These are phyloP conservation scores for Epichloe hybrida DNA, from an alignment of 2,329 filamentous ascomycete species.

Conservation along the genomic window DNA sequence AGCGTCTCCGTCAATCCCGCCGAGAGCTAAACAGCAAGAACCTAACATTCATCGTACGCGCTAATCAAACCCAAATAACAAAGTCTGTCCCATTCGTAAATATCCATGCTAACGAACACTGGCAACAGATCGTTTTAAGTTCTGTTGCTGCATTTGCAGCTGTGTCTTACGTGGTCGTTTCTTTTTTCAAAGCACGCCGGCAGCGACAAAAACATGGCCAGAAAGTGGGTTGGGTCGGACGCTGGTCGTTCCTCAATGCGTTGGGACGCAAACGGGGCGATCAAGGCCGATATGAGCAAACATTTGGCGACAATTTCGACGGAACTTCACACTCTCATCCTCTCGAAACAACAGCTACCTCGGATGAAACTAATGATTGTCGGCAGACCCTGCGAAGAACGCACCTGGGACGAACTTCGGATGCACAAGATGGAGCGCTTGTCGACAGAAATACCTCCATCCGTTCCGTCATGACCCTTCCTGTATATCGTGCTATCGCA, in stretches of 20 bases:
- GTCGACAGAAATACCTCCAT: constrained; percentile 77
- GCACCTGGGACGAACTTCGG: constrained; percentile 12
- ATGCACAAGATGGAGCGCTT: constrained; percentile 18
- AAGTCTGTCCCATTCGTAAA: not conserved
- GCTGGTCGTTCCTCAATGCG: not conserved
- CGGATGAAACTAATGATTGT: constrained; percentile 4
- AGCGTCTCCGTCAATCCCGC: not conserved
- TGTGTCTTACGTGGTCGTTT: not conserved
- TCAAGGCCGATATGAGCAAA: constrained; percentile 17
- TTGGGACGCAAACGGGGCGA: constrained; percentile 9
- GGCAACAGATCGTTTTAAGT: constrained; percentile 1
- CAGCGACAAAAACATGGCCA: not conserved
- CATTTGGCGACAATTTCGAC: constrained; percentile 17
- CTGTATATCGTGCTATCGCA: constrained; percentile 64
- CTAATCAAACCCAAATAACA: not conserved
- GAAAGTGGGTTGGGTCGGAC: not conserved
- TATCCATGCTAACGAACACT: not conserved
- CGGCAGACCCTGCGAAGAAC: constrained; percentile 1
- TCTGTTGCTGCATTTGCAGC: not conserved
- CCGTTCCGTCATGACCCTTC: constrained; percentile 87
- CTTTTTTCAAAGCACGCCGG: not conserved
- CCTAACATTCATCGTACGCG: constrained; percentile 8
- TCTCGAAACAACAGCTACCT: constrained; percentile 10
- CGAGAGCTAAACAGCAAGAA: constrained; percentile 3
- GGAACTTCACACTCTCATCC: constrained; percentile 12